Evolutionary conservation across 1,139 yeast species (phyloP).

Genomic region (Taphrina wiesneri): DNA sequence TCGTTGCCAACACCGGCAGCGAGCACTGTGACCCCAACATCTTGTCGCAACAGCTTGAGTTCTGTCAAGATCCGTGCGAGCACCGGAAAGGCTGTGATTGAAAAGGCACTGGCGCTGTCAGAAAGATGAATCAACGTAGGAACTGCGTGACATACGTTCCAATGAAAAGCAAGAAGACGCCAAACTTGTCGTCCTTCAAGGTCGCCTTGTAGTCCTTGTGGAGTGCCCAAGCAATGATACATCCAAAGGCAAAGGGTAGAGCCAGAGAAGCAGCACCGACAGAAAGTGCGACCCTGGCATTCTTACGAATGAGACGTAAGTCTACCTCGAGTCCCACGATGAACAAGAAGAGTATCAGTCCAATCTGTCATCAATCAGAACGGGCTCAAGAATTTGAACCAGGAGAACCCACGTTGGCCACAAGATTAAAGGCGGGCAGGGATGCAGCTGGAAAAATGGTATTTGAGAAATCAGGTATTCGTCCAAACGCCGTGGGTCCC

Average conservation of each 20-base stretch:
- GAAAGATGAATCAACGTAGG: slow-evolving; percentile 54
- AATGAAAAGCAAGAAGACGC: slow-evolving; percentile 36
- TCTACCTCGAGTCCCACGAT: slow-evolving; percentile 79
- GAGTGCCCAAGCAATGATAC: slow-evolving; percentile 66
- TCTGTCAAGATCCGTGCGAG: slow-evolving; percentile 75
- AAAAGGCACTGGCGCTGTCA: slow-evolving; percentile 71
- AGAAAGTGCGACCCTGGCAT: slow-evolving; percentile 59
- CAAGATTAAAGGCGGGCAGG: slow-evolving; percentile 62
- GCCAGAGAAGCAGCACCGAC: slow-evolving; percentile 73
- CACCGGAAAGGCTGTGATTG: slow-evolving; percentile 83
- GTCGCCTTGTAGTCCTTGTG: slow-evolving; percentile 55
- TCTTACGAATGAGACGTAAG: slow-evolving; percentile 59
- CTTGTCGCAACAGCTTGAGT: slow-evolving; percentile 64
- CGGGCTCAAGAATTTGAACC: neutral
- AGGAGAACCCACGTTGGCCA: slow-evolving; percentile 53
- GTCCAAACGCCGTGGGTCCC: slow-evolving; percentile 66
- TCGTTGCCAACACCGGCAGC: slow-evolving; percentile 82
- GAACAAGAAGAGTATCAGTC: slow-evolving; percentile 70
- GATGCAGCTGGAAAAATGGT: slow-evolving; percentile 65
- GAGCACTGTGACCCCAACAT: slow-evolving; percentile 75
- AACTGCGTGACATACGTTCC: slow-evolving; percentile 43
- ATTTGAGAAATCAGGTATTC: slow-evolving; percentile 62
- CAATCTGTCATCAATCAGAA: slow-evolving; percentile 46
- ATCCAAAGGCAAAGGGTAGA: slow-evolving; percentile 75
- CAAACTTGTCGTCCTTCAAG: slow-evolving; percentile 43